Evolutionary conservation across 208 protist genomes (phyloP), one percentile per base, ranked within the genome.

Genomic region (Histomonas meleagridis): DNA sequence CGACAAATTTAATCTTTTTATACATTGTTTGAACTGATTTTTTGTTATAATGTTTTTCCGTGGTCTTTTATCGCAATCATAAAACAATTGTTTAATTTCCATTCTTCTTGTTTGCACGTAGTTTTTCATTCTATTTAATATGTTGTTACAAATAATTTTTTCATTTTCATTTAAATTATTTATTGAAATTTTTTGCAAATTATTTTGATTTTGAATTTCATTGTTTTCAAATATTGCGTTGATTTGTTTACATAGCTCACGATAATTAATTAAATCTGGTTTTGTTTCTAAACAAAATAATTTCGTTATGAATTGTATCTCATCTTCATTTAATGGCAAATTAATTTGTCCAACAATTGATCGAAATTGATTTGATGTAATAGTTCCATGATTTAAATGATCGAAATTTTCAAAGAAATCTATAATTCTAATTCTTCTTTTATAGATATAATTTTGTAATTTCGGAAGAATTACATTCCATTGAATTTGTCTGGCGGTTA

Each of bases 351-450:
- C 76, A 49, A 86, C 46, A 55, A 86, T 46, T 40, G 76, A 51
- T n/a, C 46, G 46, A 12, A 43, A 86, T 46, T 86, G 51, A n/a
- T 86, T 40, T 49, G 51, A 46, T 49, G 76, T 86, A 12, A 86
- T 46, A 12, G 40, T 86, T 51, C 76, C 76, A 49, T 86, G 76
- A 9, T n/a, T 51, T 18, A 86, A 49, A 21, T 55, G 46, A 35
- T 86, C 76, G 46, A 86, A 86, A 26, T 86, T 46, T 49, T 86
- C 76, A n/a, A 86, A 86, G 46, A 86, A 86, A 9, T 86, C 76
- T 7, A 86, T 38, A 28, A 86, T n/a, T 86, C 76, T 51, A n/a
- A 86, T 49, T 46, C 76, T 5, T 21, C 76, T 5, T 46, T 86
- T 86, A 49, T 38, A 43, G 12, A 86, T 28, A 49, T 43, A 86